Evolutionary conservation across 352 stramenopile genomes (phyloP), one percentile per base, ranked within the genome.

Genomic region (Phytophthora sp.): DNA sequence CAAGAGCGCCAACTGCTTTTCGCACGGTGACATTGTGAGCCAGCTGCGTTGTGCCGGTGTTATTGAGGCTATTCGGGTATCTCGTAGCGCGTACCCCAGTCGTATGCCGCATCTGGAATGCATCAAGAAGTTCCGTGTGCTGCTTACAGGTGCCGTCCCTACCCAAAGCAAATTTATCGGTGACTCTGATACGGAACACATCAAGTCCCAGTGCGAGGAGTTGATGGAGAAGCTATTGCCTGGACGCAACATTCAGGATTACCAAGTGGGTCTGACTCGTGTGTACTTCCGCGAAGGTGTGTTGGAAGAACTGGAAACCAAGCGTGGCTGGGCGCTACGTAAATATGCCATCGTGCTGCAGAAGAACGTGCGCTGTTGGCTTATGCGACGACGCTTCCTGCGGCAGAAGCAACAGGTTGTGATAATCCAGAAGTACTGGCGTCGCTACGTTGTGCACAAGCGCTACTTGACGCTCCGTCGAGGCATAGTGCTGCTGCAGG

Each of bases 281-380:
- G 86, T 95, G 15, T 95, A 95, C 64, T 95, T 95, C 64, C 84
- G 87, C 13, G 85, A 95, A 72, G 83, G 87, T 15, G 69, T 95
- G 35, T 61, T 94, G n/a, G 87, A 95, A 45, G 72, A 78, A 7
- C 60, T 95, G 9, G 85, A 95, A 63, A 88, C 79, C 8, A 87
- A 87, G 66, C 82, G 87, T 12, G 87, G 79, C 3, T 72, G 77
- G 54, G 84, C 84, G 15, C 56, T 95, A n/a, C 83, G 82, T 26
- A 86, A 86, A 43, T 90, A 87, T 45, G 84, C 83, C 3, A 90
- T 93, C 35, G 54, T 87, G 2, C 28, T 94, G 35, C 87, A 95
- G 55, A 92, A 89, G 59, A 82, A 79, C 23, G 83, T 89, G 15
- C 82, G 83, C 12, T 75, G 82, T 26, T 93, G 82, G 64, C 55